A percentile compares a stretch with the other conserved stretches of the same genome.
These are phyloP conservation scores for Coprinopsis cinerea DNA, from an alignment of 768 basidiomycete species.

Conservation along the genomic window DNA sequence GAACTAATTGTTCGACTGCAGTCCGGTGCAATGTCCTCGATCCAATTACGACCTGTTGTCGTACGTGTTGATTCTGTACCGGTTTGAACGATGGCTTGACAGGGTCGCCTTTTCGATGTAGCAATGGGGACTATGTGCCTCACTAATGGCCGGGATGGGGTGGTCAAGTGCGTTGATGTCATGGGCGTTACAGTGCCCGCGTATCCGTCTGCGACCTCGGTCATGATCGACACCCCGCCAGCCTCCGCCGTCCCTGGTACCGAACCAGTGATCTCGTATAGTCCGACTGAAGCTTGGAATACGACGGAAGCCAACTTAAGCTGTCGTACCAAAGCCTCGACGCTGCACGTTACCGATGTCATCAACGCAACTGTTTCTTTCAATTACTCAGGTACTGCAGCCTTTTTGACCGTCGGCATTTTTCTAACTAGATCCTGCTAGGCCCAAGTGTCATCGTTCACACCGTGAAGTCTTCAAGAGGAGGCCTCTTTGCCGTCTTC, in stretches of 20 bases:
- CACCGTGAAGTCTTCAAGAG: conserved; percentile 14
- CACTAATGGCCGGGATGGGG: not conserved
- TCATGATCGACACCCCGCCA: conserved; percentile 11
- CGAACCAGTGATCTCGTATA: conserved; percentile 7
- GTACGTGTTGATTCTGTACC: not conserved
- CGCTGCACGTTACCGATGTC: conserved; percentile 10
- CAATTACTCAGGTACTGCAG: conserved; percentile 16
- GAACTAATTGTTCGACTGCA: not conserved
- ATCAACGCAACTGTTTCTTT: conserved; percentile 17
- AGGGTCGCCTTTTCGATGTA: not conserved
- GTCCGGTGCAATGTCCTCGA: not conserved
- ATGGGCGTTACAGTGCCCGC: conserved; percentile 10
- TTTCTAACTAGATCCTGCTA: conserved; percentile 1
- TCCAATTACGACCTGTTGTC: not conserved
- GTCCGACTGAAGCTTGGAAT: conserved; percentile 5
- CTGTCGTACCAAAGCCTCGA: not conserved
- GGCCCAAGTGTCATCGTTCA: conserved; percentile 19
- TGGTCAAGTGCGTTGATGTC: not conserved
- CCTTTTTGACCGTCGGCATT: not conserved
- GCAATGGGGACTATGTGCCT: not conserved
- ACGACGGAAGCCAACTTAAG: not conserved
- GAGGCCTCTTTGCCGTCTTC: conserved; percentile 16
- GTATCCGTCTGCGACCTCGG: conserved; percentile 16
- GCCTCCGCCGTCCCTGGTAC: conserved; percentile 8
- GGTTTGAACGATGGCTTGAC: not conserved